A percentile compares a stretch with the other conserved stretches of the same genome.
phyloP scores from a whole-genome alignment of 805 yeast species.

The Saturnispora besseyi region DNA sequence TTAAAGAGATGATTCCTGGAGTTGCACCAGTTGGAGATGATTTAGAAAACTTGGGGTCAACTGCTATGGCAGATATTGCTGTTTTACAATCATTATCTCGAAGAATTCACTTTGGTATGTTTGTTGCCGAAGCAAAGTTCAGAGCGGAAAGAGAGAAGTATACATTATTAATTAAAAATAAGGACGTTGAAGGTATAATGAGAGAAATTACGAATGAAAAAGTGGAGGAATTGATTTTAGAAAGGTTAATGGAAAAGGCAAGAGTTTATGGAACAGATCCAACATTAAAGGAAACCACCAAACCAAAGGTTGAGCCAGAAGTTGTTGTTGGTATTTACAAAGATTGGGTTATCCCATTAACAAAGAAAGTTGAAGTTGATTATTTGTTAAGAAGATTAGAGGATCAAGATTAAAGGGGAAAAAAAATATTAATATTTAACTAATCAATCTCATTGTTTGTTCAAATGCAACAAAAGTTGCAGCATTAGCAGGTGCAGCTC shows the following conservation, averaged over 20 bases:
- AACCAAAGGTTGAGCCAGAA: constrained; percentile 74
- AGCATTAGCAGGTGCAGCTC: constrained; percentile 98
- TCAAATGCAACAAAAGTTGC: constrained; percentile 95
- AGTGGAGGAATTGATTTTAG: constrained; percentile 77
- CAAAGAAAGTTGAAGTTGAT: constrained; percentile 92
- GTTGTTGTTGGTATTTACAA: constrained; percentile 74
- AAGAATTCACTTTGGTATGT: constrained; percentile 93
- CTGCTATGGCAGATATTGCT: constrained; percentile 77
- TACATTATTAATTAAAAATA: constrained; percentile 52
- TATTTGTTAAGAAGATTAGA: constrained; percentile 79
- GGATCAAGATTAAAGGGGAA: constrained; percentile 26
- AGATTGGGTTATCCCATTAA: constrained; percentile 84
- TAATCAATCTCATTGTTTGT: constrained; percentile 63
- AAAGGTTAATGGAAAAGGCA: constrained; percentile 72
- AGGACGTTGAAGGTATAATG: constrained; percentile 66
- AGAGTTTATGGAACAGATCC: constrained; percentile 87
- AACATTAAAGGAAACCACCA: constrained; percentile 56
- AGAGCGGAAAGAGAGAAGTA: constrained; percentile 55
- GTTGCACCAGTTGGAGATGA: constrained; percentile 69
- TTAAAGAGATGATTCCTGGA: constrained; percentile 64
- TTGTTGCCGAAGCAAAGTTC: constrained; percentile 94
- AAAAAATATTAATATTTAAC: constrained; percentile 13
- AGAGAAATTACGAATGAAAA: constrained; percentile 76
- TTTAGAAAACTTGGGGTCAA: constrained; percentile 79
- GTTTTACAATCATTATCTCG: constrained; percentile 81